phyloP scores from a whole-genome alignment of 2,329 filamentous ascomycete genomes.

The Hortaea werneckii region DNA sequence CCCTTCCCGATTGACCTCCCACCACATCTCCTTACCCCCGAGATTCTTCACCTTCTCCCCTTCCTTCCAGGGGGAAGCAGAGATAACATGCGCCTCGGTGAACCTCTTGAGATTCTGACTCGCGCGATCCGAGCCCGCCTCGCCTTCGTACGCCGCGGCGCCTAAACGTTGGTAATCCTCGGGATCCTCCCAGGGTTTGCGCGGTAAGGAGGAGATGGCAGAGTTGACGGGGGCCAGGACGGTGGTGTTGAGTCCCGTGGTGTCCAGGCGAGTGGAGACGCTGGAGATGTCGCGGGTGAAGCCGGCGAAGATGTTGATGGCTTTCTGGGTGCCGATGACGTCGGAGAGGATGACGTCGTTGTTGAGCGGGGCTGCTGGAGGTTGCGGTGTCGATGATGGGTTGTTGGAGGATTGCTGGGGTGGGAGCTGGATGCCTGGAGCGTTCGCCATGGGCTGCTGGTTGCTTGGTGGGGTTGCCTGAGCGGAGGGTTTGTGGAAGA shows the following conservation, averaged over 20 bases:
- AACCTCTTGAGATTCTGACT: constrained; percentile 67
- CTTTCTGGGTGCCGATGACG: constrained; percentile 67
- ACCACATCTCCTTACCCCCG: constrained; percentile 66
- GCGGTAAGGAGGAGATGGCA: constrained; percentile 64
- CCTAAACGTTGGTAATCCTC: constrained; percentile 61
- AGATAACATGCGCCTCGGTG: constrained; percentile 76
- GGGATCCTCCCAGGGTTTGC: constrained; percentile 78
- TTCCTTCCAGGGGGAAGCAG: constrained; percentile 64
- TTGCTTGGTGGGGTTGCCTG: constrained; percentile 4
- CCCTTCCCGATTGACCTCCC: constrained; percentile 68
- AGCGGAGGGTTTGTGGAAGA: constrained; percentile 8
- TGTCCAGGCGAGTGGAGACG: constrained; percentile 59
- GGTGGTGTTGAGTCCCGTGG: constrained; percentile 60
- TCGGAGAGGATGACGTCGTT: constrained; percentile 63
- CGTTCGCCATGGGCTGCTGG: constrained; percentile 13
- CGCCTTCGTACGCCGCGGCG: constrained; percentile 63
- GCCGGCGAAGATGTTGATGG: constrained; percentile 74
- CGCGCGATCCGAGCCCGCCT: constrained; percentile 65
- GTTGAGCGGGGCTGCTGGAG: constrained; percentile 8
- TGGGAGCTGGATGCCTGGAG: constrained; percentile 16
- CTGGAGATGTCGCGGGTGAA: constrained; percentile 65
- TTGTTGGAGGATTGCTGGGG: neutral
- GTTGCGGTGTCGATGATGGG: constrained; percentile 5
- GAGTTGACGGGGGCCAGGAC: constrained; percentile 81
- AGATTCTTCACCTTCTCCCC: constrained; percentile 56